phyloP scores from a whole-genome alignment of 306 rosid species.

The Lotus japonicus region DNA sequence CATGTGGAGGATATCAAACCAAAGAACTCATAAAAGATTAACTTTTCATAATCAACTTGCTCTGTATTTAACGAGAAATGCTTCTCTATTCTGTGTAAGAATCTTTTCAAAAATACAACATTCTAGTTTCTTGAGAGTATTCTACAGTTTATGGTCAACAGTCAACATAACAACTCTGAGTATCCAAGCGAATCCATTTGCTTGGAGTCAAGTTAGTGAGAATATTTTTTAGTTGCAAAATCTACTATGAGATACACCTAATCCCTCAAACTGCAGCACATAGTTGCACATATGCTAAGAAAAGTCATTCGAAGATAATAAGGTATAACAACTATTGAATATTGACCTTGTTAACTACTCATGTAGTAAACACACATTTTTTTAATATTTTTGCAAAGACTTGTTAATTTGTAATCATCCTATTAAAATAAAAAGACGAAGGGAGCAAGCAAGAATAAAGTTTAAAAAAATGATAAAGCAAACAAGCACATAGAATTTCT shows the following conservation, averaged over 20 bases:
- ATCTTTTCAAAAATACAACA: too few relatives aligned
- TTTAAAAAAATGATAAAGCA: neutral
- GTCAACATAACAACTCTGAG: neutral
- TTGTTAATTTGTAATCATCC: neutral
- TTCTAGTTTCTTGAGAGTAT: neutral
- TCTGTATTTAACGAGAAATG: too few relatives aligned
- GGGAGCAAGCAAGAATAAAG: conserved; percentile 1
- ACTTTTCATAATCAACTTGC: too few relatives aligned
- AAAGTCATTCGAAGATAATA: neutral
- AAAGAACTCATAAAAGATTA: too few relatives aligned
- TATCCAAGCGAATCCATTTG: neutral
- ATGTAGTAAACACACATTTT: neutral
- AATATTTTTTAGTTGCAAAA: neutral
- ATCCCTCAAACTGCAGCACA: too few relatives aligned
- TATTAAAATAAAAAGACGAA: neutral
- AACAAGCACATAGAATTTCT: neutral
- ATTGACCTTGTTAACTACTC: neutral
- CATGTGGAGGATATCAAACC: too few relatives aligned
- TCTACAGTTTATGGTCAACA: neutral
- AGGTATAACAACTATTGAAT: neutral
- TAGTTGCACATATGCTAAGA: too few relatives aligned
- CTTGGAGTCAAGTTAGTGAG: neutral
- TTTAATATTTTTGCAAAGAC: conserved; percentile 5
- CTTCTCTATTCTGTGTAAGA: neutral
- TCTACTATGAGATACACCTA: neutral